These are phyloP conservation scores for Boletus coccyginus DNA, from an alignment of 768 basidiomycete genomes.

Conservation along the genomic window DNA sequence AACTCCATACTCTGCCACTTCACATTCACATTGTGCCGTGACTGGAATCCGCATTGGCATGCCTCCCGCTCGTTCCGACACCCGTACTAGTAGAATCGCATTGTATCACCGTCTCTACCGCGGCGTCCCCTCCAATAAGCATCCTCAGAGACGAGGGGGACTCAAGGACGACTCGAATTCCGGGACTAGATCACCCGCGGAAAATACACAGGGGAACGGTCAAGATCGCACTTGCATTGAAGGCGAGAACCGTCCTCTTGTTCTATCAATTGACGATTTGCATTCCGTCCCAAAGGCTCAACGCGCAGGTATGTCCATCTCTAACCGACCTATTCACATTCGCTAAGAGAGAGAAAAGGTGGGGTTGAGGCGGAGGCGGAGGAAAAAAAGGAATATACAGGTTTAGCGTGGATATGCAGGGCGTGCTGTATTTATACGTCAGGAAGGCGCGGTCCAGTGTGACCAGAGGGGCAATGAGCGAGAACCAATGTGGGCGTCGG, in stretches of 20 bases:
- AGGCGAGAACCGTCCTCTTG: no score
- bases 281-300: neutral
- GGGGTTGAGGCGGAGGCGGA: slow-evolving; percentile 32
- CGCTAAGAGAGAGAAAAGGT: neutral
- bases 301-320: neutral
- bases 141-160: no score
- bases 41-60: neutral
- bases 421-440: slow-evolving; percentile 21
- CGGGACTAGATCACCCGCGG: neutral
- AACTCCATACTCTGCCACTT: neutral
- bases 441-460: slow-evolving; percentile 18
- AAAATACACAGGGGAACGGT: neutral
- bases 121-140: neutral
- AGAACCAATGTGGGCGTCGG: slow-evolving; percentile 19
- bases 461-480: slow-evolving; percentile 11
- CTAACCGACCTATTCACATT: no score
- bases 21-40: no score
- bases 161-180: neutral
- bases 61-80: neutral
- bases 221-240: neutral
- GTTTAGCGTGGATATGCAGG: neutral
- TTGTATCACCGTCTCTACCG: neutral
- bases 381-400: slow-evolving; percentile 12
- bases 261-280: neutral
- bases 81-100: rapidly evolving